A percentile compares a stretch with the other conserved stretches of the same genome.
Evolutionary conservation across 2,329 filamentous ascomycete species (phyloP).

Genomic region (Rosellinia necatrix): DNA sequence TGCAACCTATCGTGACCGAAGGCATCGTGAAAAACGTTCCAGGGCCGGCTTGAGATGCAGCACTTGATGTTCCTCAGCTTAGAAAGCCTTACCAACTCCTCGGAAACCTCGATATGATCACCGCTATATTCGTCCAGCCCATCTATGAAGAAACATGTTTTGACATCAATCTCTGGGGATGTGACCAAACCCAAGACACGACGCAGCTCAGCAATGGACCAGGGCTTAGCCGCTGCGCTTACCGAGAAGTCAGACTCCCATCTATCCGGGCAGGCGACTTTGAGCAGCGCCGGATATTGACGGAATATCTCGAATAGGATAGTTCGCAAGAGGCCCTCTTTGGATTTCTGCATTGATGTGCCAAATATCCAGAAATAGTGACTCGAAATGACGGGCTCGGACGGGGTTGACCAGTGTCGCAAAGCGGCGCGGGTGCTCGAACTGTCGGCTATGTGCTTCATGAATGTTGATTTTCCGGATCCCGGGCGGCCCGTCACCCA

Average conservation of each 20-base stretch:
- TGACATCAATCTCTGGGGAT: constrained; percentile 1
- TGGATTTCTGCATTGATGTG: constrained; percentile 39
- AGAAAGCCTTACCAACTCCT: constrained; percentile 14
- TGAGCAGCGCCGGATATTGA: constrained; percentile 20
- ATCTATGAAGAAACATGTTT: constrained; percentile 43
- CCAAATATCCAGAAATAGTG: constrained; percentile 46
- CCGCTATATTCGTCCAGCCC: constrained; percentile 41
- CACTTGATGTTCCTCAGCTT: constrained; percentile 32
- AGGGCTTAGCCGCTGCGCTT: constrained; percentile 10
- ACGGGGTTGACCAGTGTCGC: constrained; percentile 36
- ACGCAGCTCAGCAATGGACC: constrained; percentile 13
- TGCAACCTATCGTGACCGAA: constrained; percentile 28
- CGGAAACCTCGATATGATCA: constrained; percentile 32
- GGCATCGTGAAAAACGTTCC: constrained; percentile 37
- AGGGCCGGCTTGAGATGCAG: constrained; percentile 38
- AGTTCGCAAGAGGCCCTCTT: constrained; percentile 40
- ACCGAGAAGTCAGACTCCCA: constrained; percentile 21
- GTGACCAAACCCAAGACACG: constrained; percentile 3
- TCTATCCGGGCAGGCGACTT: constrained; percentile 15
- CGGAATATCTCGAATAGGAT: constrained; percentile 28
- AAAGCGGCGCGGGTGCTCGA: constrained; percentile 28
- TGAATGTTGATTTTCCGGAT: constrained; percentile 33
- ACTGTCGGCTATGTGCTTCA: constrained; percentile 28
- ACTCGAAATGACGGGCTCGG: constrained; percentile 31
- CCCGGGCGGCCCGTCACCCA: constrained; percentile 33